A percentile compares a stretch with the other conserved stretches of the same genome.
Conservation (phyloP, 164 flowering plant genomes). For the Stephania japonica region DNA sequence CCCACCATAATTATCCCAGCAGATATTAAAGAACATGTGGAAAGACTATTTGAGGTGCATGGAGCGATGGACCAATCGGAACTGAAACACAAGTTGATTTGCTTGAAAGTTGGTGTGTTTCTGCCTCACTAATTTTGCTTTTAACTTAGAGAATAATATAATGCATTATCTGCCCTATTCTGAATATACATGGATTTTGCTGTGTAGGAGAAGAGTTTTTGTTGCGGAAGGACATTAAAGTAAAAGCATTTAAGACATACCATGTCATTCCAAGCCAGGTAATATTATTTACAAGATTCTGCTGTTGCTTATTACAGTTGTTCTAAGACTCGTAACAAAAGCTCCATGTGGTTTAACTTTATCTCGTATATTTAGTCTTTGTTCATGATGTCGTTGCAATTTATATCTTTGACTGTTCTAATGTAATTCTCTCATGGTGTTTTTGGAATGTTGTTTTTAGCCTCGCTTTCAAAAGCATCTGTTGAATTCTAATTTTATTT, state of each 20-base stretch:
- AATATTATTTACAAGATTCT: background rate
- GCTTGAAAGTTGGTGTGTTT: slow-evolving; percentile 64
- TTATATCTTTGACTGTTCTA: too few species aligned
- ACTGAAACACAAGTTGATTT: slow-evolving; percentile 59
- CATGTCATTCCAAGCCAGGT: slow-evolving; percentile 88
- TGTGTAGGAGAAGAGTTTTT: slow-evolving; percentile 73
- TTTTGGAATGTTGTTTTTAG: too few species aligned
- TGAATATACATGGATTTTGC: background rate
- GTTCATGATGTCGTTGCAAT: too few species aligned
- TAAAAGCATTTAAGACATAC: slow-evolving; percentile 75
- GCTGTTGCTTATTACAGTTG: too few species aligned
- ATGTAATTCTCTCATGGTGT: too few species aligned
- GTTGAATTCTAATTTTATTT: too few species aligned
- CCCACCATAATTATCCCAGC: slow-evolving; percentile 80
- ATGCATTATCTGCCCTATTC: too few species aligned
- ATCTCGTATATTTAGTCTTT: too few species aligned
- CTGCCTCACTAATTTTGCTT: background rate
- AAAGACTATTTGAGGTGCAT: slow-evolving; percentile 71
- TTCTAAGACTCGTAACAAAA: too few species aligned
- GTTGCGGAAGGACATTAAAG: slow-evolving; percentile 70
- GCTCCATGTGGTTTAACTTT: too few species aligned
- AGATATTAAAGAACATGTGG: slow-evolving; percentile 58
- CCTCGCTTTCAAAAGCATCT: too few species aligned
- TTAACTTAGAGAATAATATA: background rate
- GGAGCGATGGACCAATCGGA: slow-evolving; percentile 76